Conservation (phyloP, 139 green algal species). For the Penium margaritaceum region DNA sequence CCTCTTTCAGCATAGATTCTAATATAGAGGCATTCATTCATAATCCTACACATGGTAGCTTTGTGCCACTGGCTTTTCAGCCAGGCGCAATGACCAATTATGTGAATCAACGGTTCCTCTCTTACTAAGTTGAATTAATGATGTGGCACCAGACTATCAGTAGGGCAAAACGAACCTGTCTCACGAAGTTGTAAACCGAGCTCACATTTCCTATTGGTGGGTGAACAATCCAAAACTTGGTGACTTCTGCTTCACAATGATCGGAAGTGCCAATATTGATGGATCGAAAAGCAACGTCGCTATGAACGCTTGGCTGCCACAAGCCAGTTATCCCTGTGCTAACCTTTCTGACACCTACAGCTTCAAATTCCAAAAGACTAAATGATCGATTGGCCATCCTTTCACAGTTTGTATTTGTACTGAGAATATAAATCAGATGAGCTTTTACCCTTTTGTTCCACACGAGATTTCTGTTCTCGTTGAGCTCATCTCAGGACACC, state of each 20-base stretch:
- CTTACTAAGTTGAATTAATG: too few relatives aligned
- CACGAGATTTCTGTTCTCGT: constrained; percentile 89
- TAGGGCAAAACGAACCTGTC: too few relatives aligned
- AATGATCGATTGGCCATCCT: constrained; percentile 88
- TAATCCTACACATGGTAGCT: too few relatives aligned
- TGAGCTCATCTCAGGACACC: constrained; percentile 88
- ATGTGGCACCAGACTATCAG: too few relatives aligned
- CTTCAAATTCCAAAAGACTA: constrained; percentile 49
- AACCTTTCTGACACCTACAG: constrained; percentile 21
- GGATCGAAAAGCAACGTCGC: constrained; percentile 62
- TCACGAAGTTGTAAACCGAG: constrained; percentile 65
- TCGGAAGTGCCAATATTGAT: constrained; percentile 55
- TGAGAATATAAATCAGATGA: constrained; percentile 95
- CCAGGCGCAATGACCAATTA: too few relatives aligned
- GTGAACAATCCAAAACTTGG: constrained; percentile 74
- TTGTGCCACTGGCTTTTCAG: too few relatives aligned
- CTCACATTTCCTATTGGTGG: constrained; percentile 71
- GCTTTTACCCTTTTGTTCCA: constrained; percentile 88
- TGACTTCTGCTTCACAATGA: constrained; percentile 64
- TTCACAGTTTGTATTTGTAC: constrained; percentile 82
- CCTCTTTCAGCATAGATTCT: too few relatives aligned
- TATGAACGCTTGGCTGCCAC: constrained; percentile 49
- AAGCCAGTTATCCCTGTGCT: constrained; percentile 21
- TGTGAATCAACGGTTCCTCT: too few relatives aligned
- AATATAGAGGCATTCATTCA: too few relatives aligned